A percentile compares a stretch with the other conserved stretches of the same genome.
phyloP scores from a whole-genome alignment of 1,284 basidiomycete genomes.

The Leccinum variabile region DNA sequence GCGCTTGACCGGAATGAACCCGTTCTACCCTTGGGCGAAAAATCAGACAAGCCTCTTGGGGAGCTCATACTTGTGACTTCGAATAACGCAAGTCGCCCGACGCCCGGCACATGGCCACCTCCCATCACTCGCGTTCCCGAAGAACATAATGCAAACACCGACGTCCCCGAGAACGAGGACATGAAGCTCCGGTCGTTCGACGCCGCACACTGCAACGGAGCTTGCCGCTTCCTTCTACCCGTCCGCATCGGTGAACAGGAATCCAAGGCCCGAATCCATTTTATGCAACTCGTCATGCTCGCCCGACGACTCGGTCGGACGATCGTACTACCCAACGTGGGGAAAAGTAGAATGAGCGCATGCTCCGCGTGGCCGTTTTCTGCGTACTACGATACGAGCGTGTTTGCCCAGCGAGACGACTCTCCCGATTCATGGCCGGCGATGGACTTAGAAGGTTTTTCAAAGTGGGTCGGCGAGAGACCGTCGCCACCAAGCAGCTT shows the following conservation, averaged over 20 bases:
- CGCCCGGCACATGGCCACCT: constrained; percentile 15
- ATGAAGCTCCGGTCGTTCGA: not conserved
- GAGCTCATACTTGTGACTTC: not conserved
- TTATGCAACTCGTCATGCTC: constrained; percentile 45
- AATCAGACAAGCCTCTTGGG: not conserved
- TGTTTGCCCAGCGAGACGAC: not conserved
- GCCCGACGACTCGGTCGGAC: constrained; percentile 39
- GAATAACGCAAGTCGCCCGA: not conserved
- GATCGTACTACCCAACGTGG: not conserved
- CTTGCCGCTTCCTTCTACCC: constrained; percentile 39
- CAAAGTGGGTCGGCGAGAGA: not conserved
- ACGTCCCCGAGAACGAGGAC: not conserved
- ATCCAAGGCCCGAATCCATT: constrained; percentile 49
- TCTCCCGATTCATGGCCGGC: not conserved
- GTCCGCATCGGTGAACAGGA: constrained; percentile 49
- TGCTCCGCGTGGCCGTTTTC: constrained; percentile 47
- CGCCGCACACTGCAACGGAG: constrained; percentile 10
- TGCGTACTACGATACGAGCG: constrained; percentile 43
- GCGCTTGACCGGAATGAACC: not conserved
- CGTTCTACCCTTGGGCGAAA: not conserved
- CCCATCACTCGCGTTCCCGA: constrained; percentile 15
- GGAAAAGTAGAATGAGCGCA: constrained; percentile 44
- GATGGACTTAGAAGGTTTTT: constrained; percentile 7
- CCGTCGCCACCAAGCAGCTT: constrained; percentile 4
- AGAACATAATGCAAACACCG: constrained; percentile 1